Evolutionary conservation across 139 green algal genomes (phyloP).

Genomic region (Micractinium conductrix): DNA sequence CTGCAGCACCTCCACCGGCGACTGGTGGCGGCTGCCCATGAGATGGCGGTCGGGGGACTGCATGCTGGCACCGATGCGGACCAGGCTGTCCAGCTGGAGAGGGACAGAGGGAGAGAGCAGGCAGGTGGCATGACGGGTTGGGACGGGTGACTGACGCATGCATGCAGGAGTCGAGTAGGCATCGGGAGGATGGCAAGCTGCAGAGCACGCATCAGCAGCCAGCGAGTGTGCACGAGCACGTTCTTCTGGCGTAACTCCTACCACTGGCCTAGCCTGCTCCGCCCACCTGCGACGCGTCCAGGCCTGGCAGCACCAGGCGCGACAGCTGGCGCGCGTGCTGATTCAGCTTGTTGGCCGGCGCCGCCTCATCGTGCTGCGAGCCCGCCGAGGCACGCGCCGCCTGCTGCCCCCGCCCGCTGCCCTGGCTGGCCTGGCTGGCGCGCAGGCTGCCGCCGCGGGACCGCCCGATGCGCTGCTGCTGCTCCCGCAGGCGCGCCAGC

Average conservation of each 20-base stretch:
- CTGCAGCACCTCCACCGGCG: neutral
- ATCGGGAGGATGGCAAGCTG: neutral
- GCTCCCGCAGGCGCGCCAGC: neutral
- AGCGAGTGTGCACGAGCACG: no score
- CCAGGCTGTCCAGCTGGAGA: constrained; percentile 40
- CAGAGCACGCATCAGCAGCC: neutral
- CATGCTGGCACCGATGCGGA: constrained; percentile 41
- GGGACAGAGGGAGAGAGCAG: neutral
- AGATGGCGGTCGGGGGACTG: constrained; percentile 20
- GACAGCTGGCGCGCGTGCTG: constrained; percentile 12
- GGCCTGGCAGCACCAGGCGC: constrained; percentile 17
- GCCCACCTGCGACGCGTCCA: constrained; percentile 30
- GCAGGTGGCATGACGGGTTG: neutral
- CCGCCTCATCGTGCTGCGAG: neutral
- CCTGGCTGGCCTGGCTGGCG: neutral
- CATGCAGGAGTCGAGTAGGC: neutral
- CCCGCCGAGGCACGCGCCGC: no score
- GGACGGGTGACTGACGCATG: neutral
- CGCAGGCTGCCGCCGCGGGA: neutral
- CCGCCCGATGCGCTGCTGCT: neutral
- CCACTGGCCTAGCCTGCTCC: no score
- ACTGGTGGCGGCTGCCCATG: neutral
- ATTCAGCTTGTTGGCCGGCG: neutral
- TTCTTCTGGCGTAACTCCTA: no score
- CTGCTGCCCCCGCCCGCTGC: neutral